Evolutionary conservation across 1,284 basidiomycete genomes (phyloP).

Genomic region (Phenoliferia sp.): DNA sequence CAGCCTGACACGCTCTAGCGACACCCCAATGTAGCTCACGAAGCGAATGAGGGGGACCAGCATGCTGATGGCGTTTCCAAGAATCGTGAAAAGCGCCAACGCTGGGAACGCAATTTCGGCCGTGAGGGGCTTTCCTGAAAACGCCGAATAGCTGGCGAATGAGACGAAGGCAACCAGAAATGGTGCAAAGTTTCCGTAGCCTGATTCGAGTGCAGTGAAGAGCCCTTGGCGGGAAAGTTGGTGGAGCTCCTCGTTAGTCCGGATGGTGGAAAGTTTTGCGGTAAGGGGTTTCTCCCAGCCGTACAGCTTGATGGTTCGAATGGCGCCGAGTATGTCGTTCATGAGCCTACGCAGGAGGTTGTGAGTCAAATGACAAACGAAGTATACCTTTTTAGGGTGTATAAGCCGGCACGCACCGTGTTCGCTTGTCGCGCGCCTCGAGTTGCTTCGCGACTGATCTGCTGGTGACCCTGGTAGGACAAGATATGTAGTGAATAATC

Average conservation of each 20-base stretch:
- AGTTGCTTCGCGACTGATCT: background rate
- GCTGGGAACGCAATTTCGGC: background rate
- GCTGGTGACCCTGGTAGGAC: background rate
- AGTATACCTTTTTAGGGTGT: too few relatives aligned
- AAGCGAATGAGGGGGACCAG: background rate
- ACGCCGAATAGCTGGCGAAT: background rate
- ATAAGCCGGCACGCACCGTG: too few relatives aligned
- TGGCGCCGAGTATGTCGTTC: background rate
- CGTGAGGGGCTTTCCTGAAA: background rate
- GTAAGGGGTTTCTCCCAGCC: background rate
- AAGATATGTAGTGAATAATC: background rate
- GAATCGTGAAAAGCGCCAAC: background rate
- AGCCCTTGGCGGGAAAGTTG: background rate
- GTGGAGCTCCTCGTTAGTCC: background rate
- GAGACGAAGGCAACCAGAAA: background rate
- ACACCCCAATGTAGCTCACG: background rate
- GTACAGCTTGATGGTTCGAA: background rate
- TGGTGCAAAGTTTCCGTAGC: background rate
- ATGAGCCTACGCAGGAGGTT: too few relatives aligned
- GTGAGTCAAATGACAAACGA: too few relatives aligned
- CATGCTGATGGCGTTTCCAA: background rate
- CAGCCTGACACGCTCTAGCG: background rate
- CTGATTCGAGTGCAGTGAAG: background rate
- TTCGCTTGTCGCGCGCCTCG: background rate
- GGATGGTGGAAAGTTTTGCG: background rate